These are phyloP conservation scores for Discostella stelligera DNA, from an alignment of 352 stramenopile genomes.

Conservation along the genomic window DNA sequence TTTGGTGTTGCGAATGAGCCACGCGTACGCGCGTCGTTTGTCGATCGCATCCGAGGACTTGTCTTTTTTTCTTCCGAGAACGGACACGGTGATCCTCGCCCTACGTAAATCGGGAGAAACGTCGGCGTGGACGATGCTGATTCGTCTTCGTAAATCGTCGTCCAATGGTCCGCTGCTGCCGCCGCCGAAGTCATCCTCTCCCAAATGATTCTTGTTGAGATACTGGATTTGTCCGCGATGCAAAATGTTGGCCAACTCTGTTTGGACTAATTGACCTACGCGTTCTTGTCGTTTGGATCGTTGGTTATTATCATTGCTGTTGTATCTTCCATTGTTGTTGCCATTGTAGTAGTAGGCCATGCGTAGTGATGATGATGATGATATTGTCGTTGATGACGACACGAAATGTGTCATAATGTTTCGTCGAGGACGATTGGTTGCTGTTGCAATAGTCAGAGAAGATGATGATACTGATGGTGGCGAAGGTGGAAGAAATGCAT, in stretches of 20 bases:
- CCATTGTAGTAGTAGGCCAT: background rate
- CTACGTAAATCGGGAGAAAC: conserved; percentile 83
- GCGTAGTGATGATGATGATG: background rate
- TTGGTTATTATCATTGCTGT: background rate
- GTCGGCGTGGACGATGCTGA: conserved; percentile 83
- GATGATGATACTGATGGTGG: background rate
- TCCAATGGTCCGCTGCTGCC: conserved; percentile 42
- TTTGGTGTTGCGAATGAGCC: conserved; percentile 82
- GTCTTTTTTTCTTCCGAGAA: conserved; percentile 32
- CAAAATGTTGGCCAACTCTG: conserved; percentile 79
- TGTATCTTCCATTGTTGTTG: background rate
- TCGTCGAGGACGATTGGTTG: background rate
- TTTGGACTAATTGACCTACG: conserved; percentile 80
- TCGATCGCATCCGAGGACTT: conserved; percentile 61
- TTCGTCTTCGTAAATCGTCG: conserved; percentile 72
- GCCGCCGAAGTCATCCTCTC: conserved; percentile 42
- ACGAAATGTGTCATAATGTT: background rate
- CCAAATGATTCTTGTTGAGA: conserved; percentile 26
- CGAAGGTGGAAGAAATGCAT: background rate
- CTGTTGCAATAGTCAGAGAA: background rate
- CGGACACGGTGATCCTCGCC: conserved; percentile 78
- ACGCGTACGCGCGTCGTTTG: conserved; percentile 82
- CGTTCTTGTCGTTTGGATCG: conserved; percentile 82
- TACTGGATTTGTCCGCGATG: conserved; percentile 61
- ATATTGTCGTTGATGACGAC: background rate